Evolutionary conservation across 2,329 filamentous ascomycete species (phyloP).

Genomic region (Fusarium pseudoanthophilum): DNA sequence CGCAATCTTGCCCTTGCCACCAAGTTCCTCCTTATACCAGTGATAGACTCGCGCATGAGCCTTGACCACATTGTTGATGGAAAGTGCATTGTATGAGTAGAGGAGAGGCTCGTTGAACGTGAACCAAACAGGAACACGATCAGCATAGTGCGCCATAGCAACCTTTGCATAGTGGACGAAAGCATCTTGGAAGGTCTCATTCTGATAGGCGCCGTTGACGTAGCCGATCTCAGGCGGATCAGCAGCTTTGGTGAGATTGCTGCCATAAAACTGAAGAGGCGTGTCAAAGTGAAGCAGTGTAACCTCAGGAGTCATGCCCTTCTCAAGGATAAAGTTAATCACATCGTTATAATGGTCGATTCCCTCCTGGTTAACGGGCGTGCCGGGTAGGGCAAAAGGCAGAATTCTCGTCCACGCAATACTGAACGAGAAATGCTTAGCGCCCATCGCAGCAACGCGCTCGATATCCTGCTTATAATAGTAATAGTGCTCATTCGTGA

Average conservation of each 20-base stretch:
- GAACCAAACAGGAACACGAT: constrained; percentile 63
- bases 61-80: constrained; percentile 56
- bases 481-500: constrained; percentile 64
- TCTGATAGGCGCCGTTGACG: constrained; percentile 56
- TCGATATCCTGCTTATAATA: constrained; percentile 67
- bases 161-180: constrained; percentile 66
- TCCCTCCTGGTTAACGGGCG: constrained; percentile 62
- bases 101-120: constrained; percentile 65
- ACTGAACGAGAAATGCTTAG: constrained; percentile 63
- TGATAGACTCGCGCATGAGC: constrained; percentile 61
- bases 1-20: constrained; percentile 60
- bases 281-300: constrained; percentile 63
- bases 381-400: constrained; percentile 60
- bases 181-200: constrained; percentile 59
- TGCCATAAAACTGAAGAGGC: constrained; percentile 55
- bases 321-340: constrained; percentile 60
- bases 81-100: constrained; percentile 53
- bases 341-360: constrained; percentile 66
- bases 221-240: constrained; percentile 50
- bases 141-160: constrained; percentile 61
- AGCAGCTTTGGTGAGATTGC: constrained; percentile 43
- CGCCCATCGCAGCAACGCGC: constrained; percentile 61
- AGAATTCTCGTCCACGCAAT: constrained; percentile 64
- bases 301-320: constrained; percentile 60
- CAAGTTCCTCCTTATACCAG: constrained; percentile 65